A percentile compares a stretch with the other conserved stretches of the same genome.
Evolutionary conservation across 1,284 basidiomycete genomes (phyloP).

Genomic region (Leccinum proximum): DNA sequence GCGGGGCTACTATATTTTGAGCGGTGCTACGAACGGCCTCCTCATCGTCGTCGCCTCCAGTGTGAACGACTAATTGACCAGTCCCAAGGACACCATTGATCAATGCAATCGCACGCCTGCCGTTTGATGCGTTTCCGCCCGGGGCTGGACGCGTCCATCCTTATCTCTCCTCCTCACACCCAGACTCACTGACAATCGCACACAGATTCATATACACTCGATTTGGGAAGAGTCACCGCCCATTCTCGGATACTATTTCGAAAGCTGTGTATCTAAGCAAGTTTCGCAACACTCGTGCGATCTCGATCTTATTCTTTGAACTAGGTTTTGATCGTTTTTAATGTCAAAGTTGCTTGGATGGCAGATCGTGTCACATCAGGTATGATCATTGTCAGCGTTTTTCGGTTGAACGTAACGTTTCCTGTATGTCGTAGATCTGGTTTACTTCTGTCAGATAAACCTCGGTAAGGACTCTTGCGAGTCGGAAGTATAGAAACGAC

Average conservation of each 20-base stretch:
- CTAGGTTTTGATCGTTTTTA: no score
- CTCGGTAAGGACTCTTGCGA: no score
- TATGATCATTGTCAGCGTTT: no score
- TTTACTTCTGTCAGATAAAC: no score
- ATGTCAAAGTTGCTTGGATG: no score
- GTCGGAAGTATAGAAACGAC: no score
- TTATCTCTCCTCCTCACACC: background rate
- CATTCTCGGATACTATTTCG: background rate
- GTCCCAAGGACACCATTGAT: background rate
- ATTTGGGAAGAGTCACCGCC: background rate
- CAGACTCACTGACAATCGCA: background rate
- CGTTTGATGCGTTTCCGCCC: background rate
- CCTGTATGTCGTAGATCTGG: no score
- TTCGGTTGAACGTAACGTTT: no score
- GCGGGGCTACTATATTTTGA: background rate
- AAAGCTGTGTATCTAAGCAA: no score
- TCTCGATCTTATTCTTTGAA: no score
- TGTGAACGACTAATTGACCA: background rate
- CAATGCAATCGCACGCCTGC: background rate
- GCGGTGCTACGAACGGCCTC: background rate
- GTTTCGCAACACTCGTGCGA: no score
- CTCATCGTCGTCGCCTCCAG: background rate
- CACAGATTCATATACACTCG: background rate
- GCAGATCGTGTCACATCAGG: no score
- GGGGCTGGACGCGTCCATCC: background rate